A percentile compares a stretch with the other conserved stretches of the same genome.
Conservation (phyloP, 192 early-diverging fungal species). For the Umbelopsis isabellina region DNA sequence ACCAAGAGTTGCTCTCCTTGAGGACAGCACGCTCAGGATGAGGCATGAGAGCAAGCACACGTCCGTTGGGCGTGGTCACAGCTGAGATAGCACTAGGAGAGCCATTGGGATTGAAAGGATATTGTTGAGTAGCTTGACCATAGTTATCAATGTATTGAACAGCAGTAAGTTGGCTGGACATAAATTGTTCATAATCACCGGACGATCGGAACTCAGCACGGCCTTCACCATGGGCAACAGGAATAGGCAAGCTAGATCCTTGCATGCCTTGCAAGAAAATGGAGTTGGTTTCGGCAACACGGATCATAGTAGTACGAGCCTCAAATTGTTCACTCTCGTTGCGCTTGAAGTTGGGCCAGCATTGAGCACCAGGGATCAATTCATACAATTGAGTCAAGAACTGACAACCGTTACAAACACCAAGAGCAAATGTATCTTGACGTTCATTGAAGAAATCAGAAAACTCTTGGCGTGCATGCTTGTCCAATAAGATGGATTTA, state of each 20-base stretch:
- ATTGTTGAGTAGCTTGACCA: slow-evolving; percentile 73
- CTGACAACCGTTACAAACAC: slow-evolving; percentile 99
- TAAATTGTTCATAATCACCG: slow-evolving; percentile 47
- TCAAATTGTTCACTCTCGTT: slow-evolving; percentile 98
- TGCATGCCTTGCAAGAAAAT: slow-evolving; percentile 94
- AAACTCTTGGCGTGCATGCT: slow-evolving; percentile 73
- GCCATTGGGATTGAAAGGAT: slow-evolving; percentile 99
- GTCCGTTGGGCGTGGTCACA: slow-evolving; percentile 80
- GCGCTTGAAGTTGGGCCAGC: slow-evolving; percentile 92
- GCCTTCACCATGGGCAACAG: slow-evolving; percentile 98
- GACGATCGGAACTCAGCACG: slow-evolving; percentile 72
- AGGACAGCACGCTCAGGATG: slow-evolving; percentile 95
- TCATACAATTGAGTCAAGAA: slow-evolving; percentile 87
- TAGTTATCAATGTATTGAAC: slow-evolving; percentile 87
- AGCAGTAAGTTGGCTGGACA: slow-evolving; percentile 60
- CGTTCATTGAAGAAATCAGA: slow-evolving; percentile 78
- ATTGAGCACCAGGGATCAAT: slow-evolving; percentile 82
- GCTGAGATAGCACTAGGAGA: slow-evolving; percentile 86
- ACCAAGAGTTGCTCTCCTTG: slow-evolving; percentile 89
- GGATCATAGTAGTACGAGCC: slow-evolving; percentile 82
- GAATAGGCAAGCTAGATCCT: slow-evolving; percentile 89
- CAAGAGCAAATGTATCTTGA: slow-evolving; percentile 90
- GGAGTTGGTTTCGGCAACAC: slow-evolving; percentile 50
- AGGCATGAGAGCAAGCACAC: slow-evolving; percentile 96
- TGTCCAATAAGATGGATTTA: slow-evolving; percentile 81